phyloP scores from a whole-genome alignment of 73 alveolate genomes.

The Paramecium sonneborni region DNA sequence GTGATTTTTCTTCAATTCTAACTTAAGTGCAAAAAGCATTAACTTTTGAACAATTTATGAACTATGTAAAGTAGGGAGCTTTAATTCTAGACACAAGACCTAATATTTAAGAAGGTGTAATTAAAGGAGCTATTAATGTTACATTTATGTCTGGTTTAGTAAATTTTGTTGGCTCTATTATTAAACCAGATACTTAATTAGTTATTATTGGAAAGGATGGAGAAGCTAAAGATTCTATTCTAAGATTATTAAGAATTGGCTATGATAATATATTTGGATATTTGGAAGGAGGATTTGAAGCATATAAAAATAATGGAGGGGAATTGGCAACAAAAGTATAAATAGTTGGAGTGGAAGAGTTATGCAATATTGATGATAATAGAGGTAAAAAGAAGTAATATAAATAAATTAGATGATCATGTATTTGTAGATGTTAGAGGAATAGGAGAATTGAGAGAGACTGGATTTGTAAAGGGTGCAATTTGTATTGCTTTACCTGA shows the following conservation, averaged over 20 bases:
- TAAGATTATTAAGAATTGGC: constrained; percentile 68
- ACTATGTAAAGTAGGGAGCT: constrained; percentile 40
- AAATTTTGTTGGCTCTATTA: constrained; percentile 57
- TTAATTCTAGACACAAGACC: constrained; percentile 49
- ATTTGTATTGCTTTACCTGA: constrained; percentile 12
- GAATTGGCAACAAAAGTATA: background rate
- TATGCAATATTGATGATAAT: background rate
- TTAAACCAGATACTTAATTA: constrained; percentile 45
- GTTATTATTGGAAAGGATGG: constrained; percentile 55
- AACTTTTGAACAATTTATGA: constrained; percentile 17
- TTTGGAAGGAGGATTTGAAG: constrained; percentile 66
- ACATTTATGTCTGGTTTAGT: constrained; percentile 53
- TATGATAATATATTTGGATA: constrained; percentile 62
- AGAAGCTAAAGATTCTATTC: constrained; percentile 56
- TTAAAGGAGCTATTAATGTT: constrained; percentile 51
- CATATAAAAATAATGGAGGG: constrained; percentile 5
- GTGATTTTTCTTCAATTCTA: background rate
- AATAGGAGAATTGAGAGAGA: constrained; percentile 8
- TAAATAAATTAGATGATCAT: background rate
- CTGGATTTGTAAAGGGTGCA: constrained; percentile 15
- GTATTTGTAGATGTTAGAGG: constrained; percentile 34
- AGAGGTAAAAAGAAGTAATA: background rate
- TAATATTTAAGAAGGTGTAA: constrained; percentile 6
- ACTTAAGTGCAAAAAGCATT: constrained; percentile 30
- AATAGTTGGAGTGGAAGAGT: background rate